Base-by-base conservation (phyloP, 2,329 filamentous ascomycete species). In the Verticillium nonalfalfae region DNA sequence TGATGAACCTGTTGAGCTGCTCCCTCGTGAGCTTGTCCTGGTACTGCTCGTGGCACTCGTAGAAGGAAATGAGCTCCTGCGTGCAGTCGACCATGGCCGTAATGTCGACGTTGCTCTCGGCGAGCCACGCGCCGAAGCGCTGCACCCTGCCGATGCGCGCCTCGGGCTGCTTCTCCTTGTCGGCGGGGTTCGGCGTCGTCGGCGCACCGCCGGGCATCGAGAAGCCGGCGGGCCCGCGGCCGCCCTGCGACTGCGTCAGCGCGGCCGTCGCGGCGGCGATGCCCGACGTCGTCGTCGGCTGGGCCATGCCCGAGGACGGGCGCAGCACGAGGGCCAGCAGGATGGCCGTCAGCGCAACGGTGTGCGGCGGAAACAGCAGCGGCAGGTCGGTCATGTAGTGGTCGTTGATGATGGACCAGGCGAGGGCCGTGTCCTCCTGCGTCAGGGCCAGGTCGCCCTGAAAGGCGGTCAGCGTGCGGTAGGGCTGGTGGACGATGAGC, bases 371-470 rank as follows among this genome's bases (percentile, higher is more conserved):
- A 70, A 93, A 90, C 0, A 96, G 81, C 14, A 97, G 80, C 1
- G 91, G 91, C n/a, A 97, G 80, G 72, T 97, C 93, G 7, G 93
- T 97, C 75, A 96, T 88, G 77, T 91, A 97, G 72, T 91, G 90
- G 73, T 97, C 93, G 75, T 97, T 97, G 72, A 97, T 88, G 63
- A 97, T 86, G 1, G 87, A 90, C 80, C 90, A 90, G 35, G 92
- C 90, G 36, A 96, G 81, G 56, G 86, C 83, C 34, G 86, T 81
- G 71, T 97, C 93, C 64, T 97, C 93, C 61, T 86, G 84, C n/a
- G 85, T 85, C 54, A 97, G 80, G 56, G 80, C 79, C 62, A 97
- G 83, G 62, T 90, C 85, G 59, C 80, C 78, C 66, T 91, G 87
- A 54, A 96, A 79, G 54, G 88, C 86, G 4, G 84, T 84, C 35